Conservation (phyloP, 1,284 basidiomycete species). For the Irpex rosettiformis region DNA sequence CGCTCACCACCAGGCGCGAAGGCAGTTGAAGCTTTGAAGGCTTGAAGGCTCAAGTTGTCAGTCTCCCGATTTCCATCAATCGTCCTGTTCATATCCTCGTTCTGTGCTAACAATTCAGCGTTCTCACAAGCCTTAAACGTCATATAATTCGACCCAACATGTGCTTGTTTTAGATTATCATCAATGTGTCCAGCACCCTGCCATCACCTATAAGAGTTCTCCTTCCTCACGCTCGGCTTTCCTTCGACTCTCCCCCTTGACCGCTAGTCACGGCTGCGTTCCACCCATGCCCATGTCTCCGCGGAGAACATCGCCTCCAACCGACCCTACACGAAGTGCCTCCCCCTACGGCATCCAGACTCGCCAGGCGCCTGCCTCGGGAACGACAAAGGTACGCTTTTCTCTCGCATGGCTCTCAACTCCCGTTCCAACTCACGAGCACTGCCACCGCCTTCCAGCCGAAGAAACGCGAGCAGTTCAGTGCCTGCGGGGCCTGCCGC, state of each 20-base stretch:
- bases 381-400: slow-evolving; percentile 39
- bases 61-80: not conserved
- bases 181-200: slow-evolving; percentile 4
- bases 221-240: slow-evolving; percentile 1
- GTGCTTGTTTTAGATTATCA: slow-evolving; percentile 10
- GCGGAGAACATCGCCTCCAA: slow-evolving; percentile 10
- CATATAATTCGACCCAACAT: not conserved
- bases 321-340: slow-evolving; percentile 4
- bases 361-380: slow-evolving; percentile 52
- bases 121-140: slow-evolving; percentile 1
- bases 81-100: not conserved
- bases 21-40: not conserved
- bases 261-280: not conserved
- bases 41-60: not conserved
- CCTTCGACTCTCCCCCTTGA: slow-evolving; percentile 1
- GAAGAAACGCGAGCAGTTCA: slow-evolving; percentile 20
- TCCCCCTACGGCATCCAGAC: slow-evolving; percentile 20
- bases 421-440: slow-evolving; percentile 35
- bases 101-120: not conserved
- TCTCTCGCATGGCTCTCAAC: slow-evolving; percentile 6
- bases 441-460: slow-evolving; percentile 30
- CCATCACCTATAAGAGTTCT: slow-evolving; percentile 8
- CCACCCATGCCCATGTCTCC: slow-evolving; percentile 11
- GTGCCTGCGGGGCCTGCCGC: slow-evolving; percentile 84
- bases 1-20: too few species aligned